Percentiles rank a stretch among this genome's conserved stretches.
These are phyloP conservation scores for Podaxis sp. DNA, from an alignment of 768 basidiomycete genomes.

Conservation along the genomic window DNA sequence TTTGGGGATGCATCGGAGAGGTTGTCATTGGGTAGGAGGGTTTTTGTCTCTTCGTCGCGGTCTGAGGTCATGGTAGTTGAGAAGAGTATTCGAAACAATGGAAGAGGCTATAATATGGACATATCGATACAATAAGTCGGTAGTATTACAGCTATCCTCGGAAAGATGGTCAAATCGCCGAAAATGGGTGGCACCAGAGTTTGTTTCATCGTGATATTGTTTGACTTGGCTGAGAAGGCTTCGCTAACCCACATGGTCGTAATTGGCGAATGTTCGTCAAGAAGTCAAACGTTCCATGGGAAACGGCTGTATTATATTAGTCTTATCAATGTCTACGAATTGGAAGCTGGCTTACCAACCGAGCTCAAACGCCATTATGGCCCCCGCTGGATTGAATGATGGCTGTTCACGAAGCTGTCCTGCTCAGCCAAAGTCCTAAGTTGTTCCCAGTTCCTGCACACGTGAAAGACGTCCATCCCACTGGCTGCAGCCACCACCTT, in stretches of 20 bases:
- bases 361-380: neutral
- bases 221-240: neutral
- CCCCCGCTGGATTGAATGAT: neutral
- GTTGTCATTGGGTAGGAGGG: neutral
- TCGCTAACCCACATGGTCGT: neutral
- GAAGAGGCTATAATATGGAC: neutral
- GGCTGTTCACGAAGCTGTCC: slow-evolving; percentile 1
- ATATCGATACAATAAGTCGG: neutral
- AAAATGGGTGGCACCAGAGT: neutral
- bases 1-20: neutral
- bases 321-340: neutral
- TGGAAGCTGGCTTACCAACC: neutral
- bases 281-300: slow-evolving; percentile 2
- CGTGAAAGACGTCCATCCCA: slow-evolving; percentile 12
- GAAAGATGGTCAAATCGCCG: neutral
- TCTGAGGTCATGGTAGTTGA: slow-evolving; percentile 3
- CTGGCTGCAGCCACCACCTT: slow-evolving; percentile 4
- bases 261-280: neutral
- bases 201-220: neutral
- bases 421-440: slow-evolving; percentile 8
- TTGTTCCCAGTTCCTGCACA: slow-evolving; percentile 15
- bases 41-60: slow-evolving; percentile 6
- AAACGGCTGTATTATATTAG: slow-evolving; percentile 6
- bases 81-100: neutral
- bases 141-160: neutral